Evolutionary conservation across 257 asterid genomes (phyloP), one percentile per base, ranked within the genome.

Genomic region (Paraleonurus japonicus): DNA sequence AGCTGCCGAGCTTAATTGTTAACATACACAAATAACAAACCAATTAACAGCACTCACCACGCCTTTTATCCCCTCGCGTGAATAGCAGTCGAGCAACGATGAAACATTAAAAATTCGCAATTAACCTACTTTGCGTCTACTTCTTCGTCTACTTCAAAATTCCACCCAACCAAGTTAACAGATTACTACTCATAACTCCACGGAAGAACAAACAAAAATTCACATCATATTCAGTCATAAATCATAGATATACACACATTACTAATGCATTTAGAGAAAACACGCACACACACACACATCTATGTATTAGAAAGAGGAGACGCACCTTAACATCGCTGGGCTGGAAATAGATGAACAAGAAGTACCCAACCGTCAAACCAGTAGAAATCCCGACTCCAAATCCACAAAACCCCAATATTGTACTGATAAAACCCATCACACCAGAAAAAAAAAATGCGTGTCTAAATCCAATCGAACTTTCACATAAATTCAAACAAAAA

Each of bases 271-370:
- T 41, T 41, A 33, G 0, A 71, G 10, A 19, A 33, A 30, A 28
- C 5, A n/a, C 53, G 7, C 59, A 32, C 23, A 43, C 37, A 39
- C 37, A 2, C 12, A 7, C 7, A 7, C n/a, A 24, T 11, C 4
- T 4, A 27, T 1, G 20, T 1, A 39, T 4, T 32, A 67, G 72
- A 13, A 48, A 50, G 61, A n/a, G 33, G 16, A 7, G 22, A 61
- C 39, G 78, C 41, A 90, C 98, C 98, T 93, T 85, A 55, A 93
- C 97, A 81, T 90, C 95, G 72, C 68, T 20, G 30, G 98, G 95
- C 78, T 89, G 96, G 47, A 89, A 90, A 71, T 88, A 90, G 84
- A 93, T 87, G 93, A 88, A 88, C 73, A 88, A 60, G 78, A 65
- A 84, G 73, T 88, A 88, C 8, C 95, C 95, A 60, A 81, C 67